A percentile compares a stretch with the other conserved stretches of the same genome.
Conservation (phyloP, 2,329 filamentous ascomycete genomes). For the Incumbomyces delicatus region DNA sequence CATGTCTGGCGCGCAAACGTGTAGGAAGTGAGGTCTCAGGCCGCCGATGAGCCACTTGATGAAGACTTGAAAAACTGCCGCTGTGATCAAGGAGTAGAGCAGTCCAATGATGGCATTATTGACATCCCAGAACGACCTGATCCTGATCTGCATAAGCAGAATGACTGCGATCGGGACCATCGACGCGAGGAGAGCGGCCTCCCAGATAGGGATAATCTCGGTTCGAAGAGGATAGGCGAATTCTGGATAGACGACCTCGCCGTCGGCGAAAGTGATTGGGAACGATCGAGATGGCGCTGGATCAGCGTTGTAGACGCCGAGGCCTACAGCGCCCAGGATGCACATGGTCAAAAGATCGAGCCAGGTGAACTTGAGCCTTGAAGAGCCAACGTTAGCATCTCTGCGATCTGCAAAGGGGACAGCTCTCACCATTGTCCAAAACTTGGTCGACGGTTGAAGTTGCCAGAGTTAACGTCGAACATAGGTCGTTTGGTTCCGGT, state of each 20-base stretch:
- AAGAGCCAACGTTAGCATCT: neutral
- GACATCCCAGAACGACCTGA: constrained; percentile 55
- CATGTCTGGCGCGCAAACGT: constrained; percentile 55
- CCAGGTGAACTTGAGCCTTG: constrained; percentile 44
- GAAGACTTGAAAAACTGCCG: constrained; percentile 68
- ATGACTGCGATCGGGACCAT: constrained; percentile 58
- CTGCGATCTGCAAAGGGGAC: neutral
- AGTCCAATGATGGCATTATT: constrained; percentile 64
- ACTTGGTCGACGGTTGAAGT: constrained; percentile 44
- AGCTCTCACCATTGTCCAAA: constrained; percentile 56
- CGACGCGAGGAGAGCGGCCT: constrained; percentile 55
- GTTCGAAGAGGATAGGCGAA: constrained; percentile 62
- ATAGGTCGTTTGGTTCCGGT: neutral
- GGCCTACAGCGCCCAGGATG: constrained; percentile 54
- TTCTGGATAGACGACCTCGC: constrained; percentile 59
- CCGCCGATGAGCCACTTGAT: constrained; percentile 67
- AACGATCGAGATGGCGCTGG: constrained; percentile 62
- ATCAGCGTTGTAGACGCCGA: constrained; percentile 50
- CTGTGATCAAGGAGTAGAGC: constrained; percentile 58
- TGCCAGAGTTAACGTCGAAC: constrained; percentile 20
- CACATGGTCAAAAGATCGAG: constrained; percentile 60
- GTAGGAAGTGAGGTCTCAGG: constrained; percentile 61
- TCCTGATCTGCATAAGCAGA: constrained; percentile 55
- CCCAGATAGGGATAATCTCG: constrained; percentile 63
- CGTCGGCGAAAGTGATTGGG: constrained; percentile 55